Base-by-base conservation (phyloP, 331 rosid species). In the Quercus tomentella region DNA sequence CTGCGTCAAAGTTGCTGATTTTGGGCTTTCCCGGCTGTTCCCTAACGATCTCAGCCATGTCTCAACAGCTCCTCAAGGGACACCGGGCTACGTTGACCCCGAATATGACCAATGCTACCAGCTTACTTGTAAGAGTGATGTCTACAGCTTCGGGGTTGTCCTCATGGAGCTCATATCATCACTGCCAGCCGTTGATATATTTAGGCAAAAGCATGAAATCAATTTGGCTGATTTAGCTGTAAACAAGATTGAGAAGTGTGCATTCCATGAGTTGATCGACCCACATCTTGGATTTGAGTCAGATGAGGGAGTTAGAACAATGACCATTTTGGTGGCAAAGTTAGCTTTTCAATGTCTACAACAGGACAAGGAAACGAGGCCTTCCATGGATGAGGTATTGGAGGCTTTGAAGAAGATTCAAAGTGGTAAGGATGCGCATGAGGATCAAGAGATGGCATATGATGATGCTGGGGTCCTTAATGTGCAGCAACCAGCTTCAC, bases 11-110 rank as follows among this genome's bases (percentile, higher is more conserved):
- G 92, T 91, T 41, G 98, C 93, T 16, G 95, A 93, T 58, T 93
- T 90, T 55, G 96, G 98, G 7, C 88, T 93, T 15, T 91, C 98
- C 11, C 75, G 96, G 28, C 58, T 91, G 75, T 82, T 91, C 77
- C 95, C 98, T 1, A 43, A n/a, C 0, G 84, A 93, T 55, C 87
- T 84, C 20, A 85, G 86, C 4, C 98, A 93, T 62, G 91, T 89
- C n/a, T 93, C 98, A 14, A 93, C 96, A 5, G 86, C 89, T 37
- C 45, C 45, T 37, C 45, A 37, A 37, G 45, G 45, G 11, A 37
- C 45, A 2, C 11, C 45, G 7, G 45, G 45, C 45, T 37, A 37
- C 45, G 45, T 37, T 37, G 45, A 37, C 45, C 45, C 45, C 0
- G 45, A 7, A 7, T 37, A 37, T 37, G 0, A 0, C 45, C 45